Percentiles rank a stretch among this genome's conserved stretches.
phyloP scores from a whole-genome alignment of 75 land plant genomes.

The Ceratopteris richardii region DNA sequence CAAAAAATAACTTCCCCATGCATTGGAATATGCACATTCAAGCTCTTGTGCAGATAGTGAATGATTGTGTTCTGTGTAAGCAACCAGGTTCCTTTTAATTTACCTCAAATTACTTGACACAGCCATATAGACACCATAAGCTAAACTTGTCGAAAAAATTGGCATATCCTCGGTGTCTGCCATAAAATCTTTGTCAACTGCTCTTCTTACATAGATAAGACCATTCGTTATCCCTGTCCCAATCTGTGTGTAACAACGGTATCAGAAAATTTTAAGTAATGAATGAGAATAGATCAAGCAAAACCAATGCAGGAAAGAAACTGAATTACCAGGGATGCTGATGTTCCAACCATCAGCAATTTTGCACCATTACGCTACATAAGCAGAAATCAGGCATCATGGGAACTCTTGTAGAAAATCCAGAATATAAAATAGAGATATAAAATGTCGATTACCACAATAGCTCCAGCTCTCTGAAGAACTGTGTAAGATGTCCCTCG shows the following conservation, averaged over 20 bases:
- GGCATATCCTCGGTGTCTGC: slow-evolving; percentile 70
- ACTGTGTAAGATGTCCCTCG: slow-evolving; percentile 74
- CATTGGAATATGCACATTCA: too few relatives aligned
- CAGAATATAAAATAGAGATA: too few relatives aligned
- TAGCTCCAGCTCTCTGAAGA: slow-evolving; percentile 87
- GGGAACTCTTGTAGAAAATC: too few relatives aligned
- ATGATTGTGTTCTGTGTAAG: too few relatives aligned
- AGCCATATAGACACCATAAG: slow-evolving; percentile 88
- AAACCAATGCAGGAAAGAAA: too few relatives aligned
- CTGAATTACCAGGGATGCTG: slow-evolving; percentile 75
- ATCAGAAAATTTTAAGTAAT: too few relatives aligned
- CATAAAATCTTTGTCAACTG: slow-evolving; percentile 48
- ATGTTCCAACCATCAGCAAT: slow-evolving; percentile 81
- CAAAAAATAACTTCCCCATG: too few relatives aligned
- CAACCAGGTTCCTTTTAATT: background rate
- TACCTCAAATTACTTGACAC: slow-evolving; percentile 88
- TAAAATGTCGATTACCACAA: slow-evolving; percentile 45
- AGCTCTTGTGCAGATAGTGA: too few relatives aligned
- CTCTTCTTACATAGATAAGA: slow-evolving; percentile 45
- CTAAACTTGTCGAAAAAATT: slow-evolving; percentile 65
- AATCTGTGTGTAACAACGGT: too few relatives aligned
- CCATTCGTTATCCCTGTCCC: slow-evolving; percentile 71
- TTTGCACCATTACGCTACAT: slow-evolving; percentile 86
- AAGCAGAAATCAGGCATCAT: background rate
- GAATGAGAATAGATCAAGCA: too few relatives aligned